Conservation (phyloP, 495 filamentous ascomycete genomes). For the Trichocladium uniseriatum region DNA sequence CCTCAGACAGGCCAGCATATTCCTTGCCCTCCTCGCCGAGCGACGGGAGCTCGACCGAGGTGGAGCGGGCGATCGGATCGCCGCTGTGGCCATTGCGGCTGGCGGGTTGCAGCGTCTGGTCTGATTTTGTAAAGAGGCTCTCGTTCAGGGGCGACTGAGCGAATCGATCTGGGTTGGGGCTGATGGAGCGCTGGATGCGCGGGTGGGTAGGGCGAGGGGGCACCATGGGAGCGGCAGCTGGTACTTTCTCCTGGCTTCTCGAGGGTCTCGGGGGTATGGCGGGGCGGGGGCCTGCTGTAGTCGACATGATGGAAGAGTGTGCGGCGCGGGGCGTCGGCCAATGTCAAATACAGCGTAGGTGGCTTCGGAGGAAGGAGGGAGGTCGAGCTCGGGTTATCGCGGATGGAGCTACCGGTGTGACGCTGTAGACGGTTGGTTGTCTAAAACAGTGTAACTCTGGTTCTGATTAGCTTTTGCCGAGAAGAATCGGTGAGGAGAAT, state of each 20-base stretch:
- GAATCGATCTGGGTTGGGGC: slow-evolving; percentile 67
- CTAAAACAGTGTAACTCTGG: background rate
- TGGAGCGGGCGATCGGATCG: slow-evolving; percentile 50
- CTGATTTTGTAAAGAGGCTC: slow-evolving; percentile 27
- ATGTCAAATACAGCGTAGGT: background rate
- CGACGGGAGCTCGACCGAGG: slow-evolving; percentile 72
- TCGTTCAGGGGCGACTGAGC: slow-evolving; percentile 83
- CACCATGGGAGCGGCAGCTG: slow-evolving; percentile 46
- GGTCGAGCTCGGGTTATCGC: background rate
- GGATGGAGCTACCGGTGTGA: background rate
- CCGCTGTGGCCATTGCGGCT: slow-evolving; percentile 37
- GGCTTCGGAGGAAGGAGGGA: background rate
- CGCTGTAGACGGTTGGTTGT: background rate
- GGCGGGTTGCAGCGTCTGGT: slow-evolving; percentile 24
- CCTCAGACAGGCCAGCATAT: slow-evolving; percentile 57
- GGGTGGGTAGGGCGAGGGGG: slow-evolving; percentile 63
- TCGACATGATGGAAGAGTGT: slow-evolving; percentile 26
- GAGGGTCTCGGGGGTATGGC: slow-evolving; percentile 57
- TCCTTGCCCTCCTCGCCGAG: slow-evolving; percentile 85
- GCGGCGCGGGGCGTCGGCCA: background rate
- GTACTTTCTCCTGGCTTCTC: slow-evolving; percentile 34
- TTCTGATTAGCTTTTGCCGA: no score
- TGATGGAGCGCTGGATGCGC: slow-evolving; percentile 64
- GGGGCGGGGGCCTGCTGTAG: slow-evolving; percentile 46
- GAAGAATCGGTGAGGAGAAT: background rate